Evolutionary conservation across 441 rosid genomes (phyloP).

Genomic region (Erodium texanum): DNA sequence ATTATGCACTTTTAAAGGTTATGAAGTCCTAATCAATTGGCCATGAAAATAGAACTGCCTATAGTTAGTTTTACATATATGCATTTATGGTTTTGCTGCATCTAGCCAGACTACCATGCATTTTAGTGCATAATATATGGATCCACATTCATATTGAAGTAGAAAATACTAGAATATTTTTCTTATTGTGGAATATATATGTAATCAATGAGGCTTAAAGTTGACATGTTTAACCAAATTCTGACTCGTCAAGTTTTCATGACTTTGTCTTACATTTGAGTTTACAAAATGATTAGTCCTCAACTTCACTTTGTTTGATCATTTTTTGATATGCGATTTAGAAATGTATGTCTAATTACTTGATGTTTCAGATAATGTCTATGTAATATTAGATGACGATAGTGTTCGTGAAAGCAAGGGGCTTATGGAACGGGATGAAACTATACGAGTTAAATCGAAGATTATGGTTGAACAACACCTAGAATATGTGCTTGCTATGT

Average conservation of each 20-base stretch:
- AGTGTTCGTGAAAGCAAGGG: no score
- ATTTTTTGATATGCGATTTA: not conserved
- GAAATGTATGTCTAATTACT: not conserved
- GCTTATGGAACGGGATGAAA: no score
- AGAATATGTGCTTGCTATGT: no score
- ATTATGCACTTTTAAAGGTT: not conserved
- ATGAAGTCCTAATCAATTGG: not conserved
- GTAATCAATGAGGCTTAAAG: no score
- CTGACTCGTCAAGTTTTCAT: no score
- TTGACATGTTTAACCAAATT: no score
- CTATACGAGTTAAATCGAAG: no score
- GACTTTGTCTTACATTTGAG: no score
- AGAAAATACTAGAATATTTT: not conserved
- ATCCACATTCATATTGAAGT: not conserved
- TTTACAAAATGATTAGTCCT: not conserved
- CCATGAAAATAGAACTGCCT: not conserved
- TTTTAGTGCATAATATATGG: not conserved
- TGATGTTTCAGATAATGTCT: no score
- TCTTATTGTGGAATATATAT: not conserved
- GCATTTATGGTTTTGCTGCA: not conserved
- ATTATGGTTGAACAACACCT: no score
- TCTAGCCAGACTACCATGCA: not conserved
- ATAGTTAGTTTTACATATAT: not conserved
- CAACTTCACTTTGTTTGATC: not conserved
- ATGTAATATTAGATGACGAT: not conserved